These are phyloP conservation scores for Colletotrichum somersetense DNA, from an alignment of 2,329 filamentous ascomycete species.

Conservation along the genomic window DNA sequence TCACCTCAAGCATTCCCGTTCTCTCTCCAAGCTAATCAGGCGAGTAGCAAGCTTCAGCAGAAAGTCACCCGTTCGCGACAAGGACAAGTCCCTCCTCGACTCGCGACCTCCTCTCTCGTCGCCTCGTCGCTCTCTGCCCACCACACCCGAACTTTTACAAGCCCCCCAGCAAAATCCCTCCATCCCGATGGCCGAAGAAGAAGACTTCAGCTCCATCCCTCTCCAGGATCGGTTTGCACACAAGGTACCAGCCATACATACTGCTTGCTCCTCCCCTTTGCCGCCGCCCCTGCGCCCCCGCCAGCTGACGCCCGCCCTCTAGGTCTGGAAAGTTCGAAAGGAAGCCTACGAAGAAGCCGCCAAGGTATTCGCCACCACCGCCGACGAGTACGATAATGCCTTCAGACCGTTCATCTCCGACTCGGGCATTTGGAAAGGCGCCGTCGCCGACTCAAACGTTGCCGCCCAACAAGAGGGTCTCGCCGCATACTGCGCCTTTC, in stretches of 20 bases:
- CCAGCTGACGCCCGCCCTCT: constrained; percentile 40
- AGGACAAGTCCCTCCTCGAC: constrained; percentile 18
- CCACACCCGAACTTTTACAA: background rate
- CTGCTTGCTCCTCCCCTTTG: background rate
- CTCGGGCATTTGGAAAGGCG: constrained; percentile 88
- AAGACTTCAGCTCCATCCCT: constrained; percentile 84
- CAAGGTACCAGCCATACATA: constrained; percentile 68
- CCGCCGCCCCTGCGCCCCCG: background rate
- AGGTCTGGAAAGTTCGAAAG: constrained; percentile 98
- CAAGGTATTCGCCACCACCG: constrained; percentile 86
- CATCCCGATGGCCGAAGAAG: constrained; percentile 81
- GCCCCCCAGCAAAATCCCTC: constrained; percentile 3
- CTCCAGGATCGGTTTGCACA: constrained; percentile 85
- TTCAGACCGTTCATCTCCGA: constrained; percentile 92
- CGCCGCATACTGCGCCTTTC: constrained; percentile 87
- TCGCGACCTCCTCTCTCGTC: background rate
- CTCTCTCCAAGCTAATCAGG: constrained; percentile 37
- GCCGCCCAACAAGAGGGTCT: constrained; percentile 96
- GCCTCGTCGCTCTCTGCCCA: background rate
- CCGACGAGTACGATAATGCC: constrained; percentile 85
- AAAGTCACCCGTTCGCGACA: constrained; percentile 25
- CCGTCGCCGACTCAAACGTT: constrained; percentile 94
- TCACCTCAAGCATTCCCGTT: constrained; percentile 35
- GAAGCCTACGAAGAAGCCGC: constrained; percentile 92
- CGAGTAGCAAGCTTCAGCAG: constrained; percentile 35